A percentile compares a stretch with the other conserved stretches of the same genome.
Conservation (phyloP, 805 yeast genomes). For the Yarrowia hollandica region DNA sequence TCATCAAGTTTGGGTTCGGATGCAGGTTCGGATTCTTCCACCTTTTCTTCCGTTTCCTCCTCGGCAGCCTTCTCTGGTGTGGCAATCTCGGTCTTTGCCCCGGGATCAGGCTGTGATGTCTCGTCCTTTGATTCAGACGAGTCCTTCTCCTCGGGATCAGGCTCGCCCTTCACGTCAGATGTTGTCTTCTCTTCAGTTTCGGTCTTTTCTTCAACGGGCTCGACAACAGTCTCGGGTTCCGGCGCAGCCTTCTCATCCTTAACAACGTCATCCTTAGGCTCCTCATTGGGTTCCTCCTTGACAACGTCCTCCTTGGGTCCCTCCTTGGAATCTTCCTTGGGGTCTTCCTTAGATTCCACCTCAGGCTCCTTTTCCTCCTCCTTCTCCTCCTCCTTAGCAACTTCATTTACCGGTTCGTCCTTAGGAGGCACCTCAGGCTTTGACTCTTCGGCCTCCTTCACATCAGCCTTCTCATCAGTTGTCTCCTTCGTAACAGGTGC, state of each 20-base stretch:
- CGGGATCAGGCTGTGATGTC: background rate
- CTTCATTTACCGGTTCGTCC: slow-evolving; percentile 25
- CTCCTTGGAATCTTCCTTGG: slow-evolving; percentile 26
- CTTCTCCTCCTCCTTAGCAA: slow-evolving; percentile 37
- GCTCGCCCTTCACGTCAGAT: background rate
- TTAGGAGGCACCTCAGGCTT: slow-evolving; percentile 33
- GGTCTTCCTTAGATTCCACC: slow-evolving; percentile 32
- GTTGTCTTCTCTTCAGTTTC: background rate
- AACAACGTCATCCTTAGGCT: background rate
- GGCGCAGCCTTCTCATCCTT: background rate
- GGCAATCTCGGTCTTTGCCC: background rate
- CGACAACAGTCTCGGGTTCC: background rate
- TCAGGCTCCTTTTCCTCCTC: slow-evolving; percentile 34
- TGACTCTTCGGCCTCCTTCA: slow-evolving; percentile 34
- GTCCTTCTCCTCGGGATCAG: background rate
- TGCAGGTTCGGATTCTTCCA: background rate
- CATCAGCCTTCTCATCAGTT: slow-evolving; percentile 33
- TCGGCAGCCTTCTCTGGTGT: background rate
- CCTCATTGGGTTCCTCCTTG: background rate
- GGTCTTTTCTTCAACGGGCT: background rate
- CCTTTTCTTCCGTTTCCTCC: background rate
- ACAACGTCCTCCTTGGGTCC: background rate
- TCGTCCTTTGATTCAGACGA: background rate
- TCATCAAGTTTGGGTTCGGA: background rate
- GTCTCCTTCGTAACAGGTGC: too few species aligned